Percentiles rank a stretch among this genome's conserved stretches.
Conservation (phyloP, 2,329 filamentous ascomycete species). For the Corinectria fuckeliana region DNA sequence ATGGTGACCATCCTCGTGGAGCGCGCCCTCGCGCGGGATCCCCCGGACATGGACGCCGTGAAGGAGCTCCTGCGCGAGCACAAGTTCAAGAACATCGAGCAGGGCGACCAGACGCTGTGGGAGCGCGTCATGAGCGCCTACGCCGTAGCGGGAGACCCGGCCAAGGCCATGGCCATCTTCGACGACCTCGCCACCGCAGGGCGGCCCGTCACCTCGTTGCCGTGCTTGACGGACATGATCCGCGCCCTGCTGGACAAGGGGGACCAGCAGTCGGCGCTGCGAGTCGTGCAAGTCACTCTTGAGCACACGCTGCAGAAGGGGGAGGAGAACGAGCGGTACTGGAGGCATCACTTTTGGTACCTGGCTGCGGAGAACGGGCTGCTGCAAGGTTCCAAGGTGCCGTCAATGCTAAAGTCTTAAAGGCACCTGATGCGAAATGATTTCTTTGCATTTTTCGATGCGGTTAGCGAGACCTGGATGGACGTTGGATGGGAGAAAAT, state of each 20-base stretch:
- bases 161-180: slow-evolving; percentile 57
- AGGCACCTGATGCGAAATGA: background rate
- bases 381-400: slow-evolving; percentile 37
- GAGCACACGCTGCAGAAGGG: slow-evolving; percentile 34
- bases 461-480: background rate
- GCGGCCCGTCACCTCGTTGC: slow-evolving; percentile 50
- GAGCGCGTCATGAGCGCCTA: slow-evolving; percentile 75
- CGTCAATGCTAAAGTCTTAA: background rate
- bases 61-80: slow-evolving; percentile 65
- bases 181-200: slow-evolving; percentile 49
- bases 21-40: slow-evolving; percentile 65
- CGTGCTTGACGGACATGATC: slow-evolving; percentile 53
- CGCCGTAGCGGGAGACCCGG: slow-evolving; percentile 58
- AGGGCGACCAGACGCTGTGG: slow-evolving; percentile 69
- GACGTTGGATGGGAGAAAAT: background rate
- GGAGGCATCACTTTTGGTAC: slow-evolving; percentile 59
- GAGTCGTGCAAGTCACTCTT: slow-evolving; percentile 43
- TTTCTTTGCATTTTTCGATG: background rate
- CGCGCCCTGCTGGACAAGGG: slow-evolving; percentile 36
- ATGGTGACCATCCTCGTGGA: slow-evolving; percentile 79
- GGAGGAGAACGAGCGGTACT: slow-evolving; percentile 45
- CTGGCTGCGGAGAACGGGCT: slow-evolving; percentile 51
- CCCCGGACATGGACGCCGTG: slow-evolving; percentile 67
- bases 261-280: slow-evolving; percentile 38
- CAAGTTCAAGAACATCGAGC: slow-evolving; percentile 45